A percentile compares a stretch with the other conserved stretches of the same genome.
These are phyloP conservation scores for Aspergillus unguis DNA, from an alignment of 2,329 filamentous ascomycete species.

Conservation along the genomic window DNA sequence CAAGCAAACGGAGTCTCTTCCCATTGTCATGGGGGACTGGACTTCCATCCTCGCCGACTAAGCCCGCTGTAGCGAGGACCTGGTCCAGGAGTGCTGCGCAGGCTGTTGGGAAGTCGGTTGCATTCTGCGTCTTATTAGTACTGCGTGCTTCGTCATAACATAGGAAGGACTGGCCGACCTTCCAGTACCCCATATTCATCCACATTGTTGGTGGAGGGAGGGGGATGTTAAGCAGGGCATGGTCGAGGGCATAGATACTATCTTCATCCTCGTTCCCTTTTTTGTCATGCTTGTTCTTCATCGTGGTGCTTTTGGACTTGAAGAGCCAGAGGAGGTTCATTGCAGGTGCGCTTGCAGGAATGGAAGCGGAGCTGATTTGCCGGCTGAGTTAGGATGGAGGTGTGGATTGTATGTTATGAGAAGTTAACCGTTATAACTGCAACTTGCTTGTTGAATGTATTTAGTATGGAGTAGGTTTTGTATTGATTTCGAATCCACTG, in stretches of 20 bases:
- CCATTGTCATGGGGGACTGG: constrained; percentile 10
- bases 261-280: no score
- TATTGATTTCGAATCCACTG: no score
- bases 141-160: background rate
- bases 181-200: constrained; percentile 64
- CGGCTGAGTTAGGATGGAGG: no score
- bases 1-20: constrained; percentile 34
- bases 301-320: background rate
- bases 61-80: constrained; percentile 45
- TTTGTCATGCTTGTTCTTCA: background rate
- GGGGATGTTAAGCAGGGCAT: constrained; percentile 55
- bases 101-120: constrained; percentile 44
- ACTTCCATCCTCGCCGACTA: constrained; percentile 26
- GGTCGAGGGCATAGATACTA: constrained; percentile 50
- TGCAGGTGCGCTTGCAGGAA: background rate
- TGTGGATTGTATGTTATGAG: no score
- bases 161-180: constrained; percentile 27
- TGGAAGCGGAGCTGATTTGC: no score
- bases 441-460: no score
- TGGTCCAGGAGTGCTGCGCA: constrained; percentile 50
- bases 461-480: no score
- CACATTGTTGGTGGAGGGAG: constrained; percentile 53
- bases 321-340: constrained; percentile 11
- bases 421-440: no score
- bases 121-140: constrained; percentile 19